Percentiles rank a stretch among this genome's conserved stretches.
These are phyloP conservation scores for Aspergillus uvarum DNA, from an alignment of 2,329 filamentous ascomycete species.

Conservation along the genomic window DNA sequence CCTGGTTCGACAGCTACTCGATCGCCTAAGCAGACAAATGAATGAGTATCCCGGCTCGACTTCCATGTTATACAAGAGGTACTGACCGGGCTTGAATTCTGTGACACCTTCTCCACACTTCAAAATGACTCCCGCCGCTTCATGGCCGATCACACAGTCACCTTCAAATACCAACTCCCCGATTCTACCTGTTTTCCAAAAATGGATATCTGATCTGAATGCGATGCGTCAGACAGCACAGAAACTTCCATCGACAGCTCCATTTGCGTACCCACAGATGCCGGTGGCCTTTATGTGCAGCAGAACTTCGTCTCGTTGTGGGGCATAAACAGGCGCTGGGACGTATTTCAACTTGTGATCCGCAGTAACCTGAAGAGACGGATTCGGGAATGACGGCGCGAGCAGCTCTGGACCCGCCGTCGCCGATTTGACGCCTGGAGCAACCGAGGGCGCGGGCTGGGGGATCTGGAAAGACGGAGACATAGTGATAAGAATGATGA, in stretches of 20 bases:
- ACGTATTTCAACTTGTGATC: slow-evolving; percentile 59
- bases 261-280: slow-evolving; percentile 56
- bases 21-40: slow-evolving; percentile 48
- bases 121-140: slow-evolving; percentile 62
- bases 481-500: slow-evolving; percentile 1
- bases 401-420: background rate
- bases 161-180: slow-evolving; percentile 62
- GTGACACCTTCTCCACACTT: slow-evolving; percentile 57
- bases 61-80: background rate
- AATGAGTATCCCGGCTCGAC: background rate
- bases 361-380: slow-evolving; percentile 59
- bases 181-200: slow-evolving; percentile 66
- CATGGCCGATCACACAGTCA: slow-evolving; percentile 66
- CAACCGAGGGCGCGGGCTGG: background rate
- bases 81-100: slow-evolving; percentile 48
- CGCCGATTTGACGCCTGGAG: background rate
- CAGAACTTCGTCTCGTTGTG: slow-evolving; percentile 56
- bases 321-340: slow-evolving; percentile 58
- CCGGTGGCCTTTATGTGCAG: slow-evolving; percentile 64
- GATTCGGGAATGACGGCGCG: slow-evolving; percentile 43
- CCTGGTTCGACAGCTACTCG: slow-evolving; percentile 67
- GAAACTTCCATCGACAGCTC: background rate
- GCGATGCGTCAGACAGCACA: background rate
- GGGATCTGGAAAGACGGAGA: slow-evolving; percentile 3
- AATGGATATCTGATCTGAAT: slow-evolving; percentile 63